Conservation (phyloP, 108 stramenopile species). For the Fragilaria crotonensis region DNA sequence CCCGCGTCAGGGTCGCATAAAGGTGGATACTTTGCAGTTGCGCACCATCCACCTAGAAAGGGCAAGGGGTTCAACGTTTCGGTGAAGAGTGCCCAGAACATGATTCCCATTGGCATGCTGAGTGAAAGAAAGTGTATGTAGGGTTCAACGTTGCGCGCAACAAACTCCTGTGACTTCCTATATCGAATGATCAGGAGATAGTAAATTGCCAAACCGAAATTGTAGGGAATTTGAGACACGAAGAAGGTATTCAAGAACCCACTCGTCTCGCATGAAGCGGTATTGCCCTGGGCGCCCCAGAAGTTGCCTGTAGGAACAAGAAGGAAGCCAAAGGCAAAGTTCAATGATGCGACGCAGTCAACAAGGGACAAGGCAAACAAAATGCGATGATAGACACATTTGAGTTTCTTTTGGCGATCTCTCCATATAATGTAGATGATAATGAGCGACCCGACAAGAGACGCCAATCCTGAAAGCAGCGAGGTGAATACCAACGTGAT, state of each 20-base stretch:
- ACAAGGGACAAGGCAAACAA: slow-evolving; percentile 14
- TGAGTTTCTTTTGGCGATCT: slow-evolving; percentile 4
- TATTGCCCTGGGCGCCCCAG: slow-evolving; percentile 30
- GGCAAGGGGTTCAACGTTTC: background rate
- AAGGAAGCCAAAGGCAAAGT: slow-evolving; percentile 5
- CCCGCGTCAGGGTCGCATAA: background rate
- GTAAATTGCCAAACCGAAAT: background rate
- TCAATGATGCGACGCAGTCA: slow-evolving; percentile 6
- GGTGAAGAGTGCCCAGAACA: background rate
- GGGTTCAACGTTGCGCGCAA: background rate
- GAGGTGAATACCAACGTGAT: background rate
- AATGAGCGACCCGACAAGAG: background rate
- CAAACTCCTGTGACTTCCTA: background rate
- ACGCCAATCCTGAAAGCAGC: background rate
- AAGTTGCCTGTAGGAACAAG: slow-evolving; percentile 8
- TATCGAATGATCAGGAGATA: background rate
- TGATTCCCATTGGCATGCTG: background rate
- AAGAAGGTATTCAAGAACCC: slow-evolving; percentile 33
- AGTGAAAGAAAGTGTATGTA: background rate
- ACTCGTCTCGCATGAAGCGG: slow-evolving; percentile 34
- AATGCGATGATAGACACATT: slow-evolving; percentile 18
- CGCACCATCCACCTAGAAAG: background rate
- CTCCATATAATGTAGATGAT: slow-evolving; percentile 11
- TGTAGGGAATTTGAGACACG: background rate
- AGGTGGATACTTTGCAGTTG: background rate